Base-by-base conservation (phyloP, 495 filamentous ascomycete genomes). In the Hypoxylon cercidicola region DNA sequence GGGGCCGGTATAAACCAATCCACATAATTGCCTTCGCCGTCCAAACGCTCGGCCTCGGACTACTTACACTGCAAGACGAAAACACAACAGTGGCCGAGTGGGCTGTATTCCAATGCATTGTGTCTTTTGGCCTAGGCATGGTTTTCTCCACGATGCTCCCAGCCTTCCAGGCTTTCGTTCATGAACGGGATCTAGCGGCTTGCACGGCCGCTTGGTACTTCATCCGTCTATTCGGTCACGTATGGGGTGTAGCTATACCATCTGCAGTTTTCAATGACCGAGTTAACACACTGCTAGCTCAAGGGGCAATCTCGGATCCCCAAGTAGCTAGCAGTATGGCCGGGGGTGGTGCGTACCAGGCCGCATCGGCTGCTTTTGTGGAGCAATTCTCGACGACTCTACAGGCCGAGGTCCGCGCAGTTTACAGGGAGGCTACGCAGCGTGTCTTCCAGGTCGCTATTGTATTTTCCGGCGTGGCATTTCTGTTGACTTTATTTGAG, bases 261-360 rank as follows among this genome's bases (percentile, higher is more conserved):
- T 65, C 75, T 1, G 73, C 76, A 3, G 70, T 84, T 9, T 85
- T 85, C 72, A 82, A 82, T 69, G 73, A 69, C 44, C 72, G 60
- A 5, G 66, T 75, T 20, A 37, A 45, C 10, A 10, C 49, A 44
- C 32, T 74, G 8, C 19, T 54, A 8, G 16, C 39, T 18, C 4
- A 34, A 20, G 68, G 76, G 40, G 55, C 2, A 3, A 63, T 76
- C 53, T 25, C 55, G 3, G 62, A 10, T 48, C 21, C 45, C 15
- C 11, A 6, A 10, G 20, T 48, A 43, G 25, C 25, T 7, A 3
- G 25, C 7, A 7, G 25, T 7, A 28, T 28, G 3, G 3, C 25
- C 25, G 25, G 3, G 7, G 25, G 25, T 3, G 25, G 25, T 7
- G 25, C 25, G 3, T 28, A 28, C 7, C 25, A 28, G 7, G 13